phyloP scores from a whole-genome alignment of 441 rosid genomes.

The Jatropha podagrica region DNA sequence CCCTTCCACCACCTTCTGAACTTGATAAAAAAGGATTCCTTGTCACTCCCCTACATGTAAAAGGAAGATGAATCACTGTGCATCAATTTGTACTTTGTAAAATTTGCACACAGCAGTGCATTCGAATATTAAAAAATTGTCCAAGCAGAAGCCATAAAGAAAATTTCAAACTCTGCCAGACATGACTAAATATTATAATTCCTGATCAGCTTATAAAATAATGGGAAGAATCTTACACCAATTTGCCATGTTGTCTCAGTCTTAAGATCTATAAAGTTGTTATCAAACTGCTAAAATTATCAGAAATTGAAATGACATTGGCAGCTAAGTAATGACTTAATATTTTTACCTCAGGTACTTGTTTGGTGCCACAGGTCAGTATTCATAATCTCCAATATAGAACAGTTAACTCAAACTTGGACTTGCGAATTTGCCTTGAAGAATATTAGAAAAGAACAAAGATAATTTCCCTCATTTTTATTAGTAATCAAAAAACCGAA shows the following conservation, averaged over 20 bases:
- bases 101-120: neutral
- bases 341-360: neutral
- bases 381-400: neutral
- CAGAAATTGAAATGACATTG: neutral
- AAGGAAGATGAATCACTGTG: conserved; percentile 16
- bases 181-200: neutral
- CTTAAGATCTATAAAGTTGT: conserved; percentile 4
- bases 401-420: neutral
- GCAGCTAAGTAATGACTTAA: neutral
- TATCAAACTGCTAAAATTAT: neutral
- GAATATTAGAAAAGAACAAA: conserved; percentile 5
- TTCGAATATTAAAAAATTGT: conserved; percentile 3
- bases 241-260: neutral
- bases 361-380: neutral
- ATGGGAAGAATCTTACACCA: conserved; percentile 9
- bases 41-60: conserved; percentile 49
- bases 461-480: neutral
- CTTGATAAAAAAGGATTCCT: conserved; percentile 61
- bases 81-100: conserved; percentile 4
- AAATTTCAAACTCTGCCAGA: neutral
- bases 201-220: conserved; percentile 3
- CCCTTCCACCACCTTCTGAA: conserved; percentile 99
- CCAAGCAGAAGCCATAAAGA: neutral
- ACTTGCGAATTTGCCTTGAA: neutral
- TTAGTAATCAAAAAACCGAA: conserved; percentile 14